A percentile compares a stretch with the other conserved stretches of the same genome.
phyloP scores from a whole-genome alignment of 257 asterid genomes.

The Ehretia macrophylla region DNA sequence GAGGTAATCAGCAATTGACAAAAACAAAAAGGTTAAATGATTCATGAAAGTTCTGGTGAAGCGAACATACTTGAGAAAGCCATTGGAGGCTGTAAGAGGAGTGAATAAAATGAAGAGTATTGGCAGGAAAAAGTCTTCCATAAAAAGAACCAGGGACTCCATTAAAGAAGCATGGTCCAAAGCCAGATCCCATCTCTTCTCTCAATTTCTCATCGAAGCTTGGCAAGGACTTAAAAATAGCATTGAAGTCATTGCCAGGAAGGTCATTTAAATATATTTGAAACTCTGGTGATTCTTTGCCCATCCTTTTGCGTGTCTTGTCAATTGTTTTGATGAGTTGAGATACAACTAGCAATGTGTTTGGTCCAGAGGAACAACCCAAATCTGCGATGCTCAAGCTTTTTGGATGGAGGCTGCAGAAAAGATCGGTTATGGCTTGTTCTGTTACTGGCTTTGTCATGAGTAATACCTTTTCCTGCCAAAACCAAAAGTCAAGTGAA shows the following conservation, averaged over 20 bases:
- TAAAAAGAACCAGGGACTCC: constrained; percentile 67
- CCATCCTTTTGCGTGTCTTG: constrained; percentile 5
- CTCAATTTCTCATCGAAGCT: constrained; percentile 19
- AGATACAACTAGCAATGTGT: constrained; percentile 31
- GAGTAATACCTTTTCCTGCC: constrained; percentile 24
- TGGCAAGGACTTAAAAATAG: too few relatives aligned
- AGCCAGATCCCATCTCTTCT: constrained; percentile 20
- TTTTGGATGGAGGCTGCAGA: constrained; percentile 15
- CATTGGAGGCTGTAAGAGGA: too few relatives aligned
- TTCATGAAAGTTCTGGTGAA: too few relatives aligned
- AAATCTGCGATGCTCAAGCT: constrained; percentile 46
- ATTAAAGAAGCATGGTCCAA: constrained; percentile 33
- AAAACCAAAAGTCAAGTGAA: background rate
- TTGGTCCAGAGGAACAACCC: constrained; percentile 74
- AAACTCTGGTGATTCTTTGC: constrained; percentile 39
- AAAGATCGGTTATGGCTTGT: constrained; percentile 21
- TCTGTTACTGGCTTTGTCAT: constrained; percentile 24
- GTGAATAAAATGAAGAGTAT: too few relatives aligned
- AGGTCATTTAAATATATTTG: constrained; percentile 57
- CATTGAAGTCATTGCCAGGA: too few relatives aligned
- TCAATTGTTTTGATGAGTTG: constrained; percentile 11
- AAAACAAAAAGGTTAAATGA: too few relatives aligned
- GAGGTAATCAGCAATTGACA: too few relatives aligned
- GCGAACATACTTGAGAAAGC: too few relatives aligned
- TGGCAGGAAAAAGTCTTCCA: constrained; percentile 51